Conservation (phyloP, 495 filamentous ascomycete species). For the Hypoxylon crocopeplum region DNA sequence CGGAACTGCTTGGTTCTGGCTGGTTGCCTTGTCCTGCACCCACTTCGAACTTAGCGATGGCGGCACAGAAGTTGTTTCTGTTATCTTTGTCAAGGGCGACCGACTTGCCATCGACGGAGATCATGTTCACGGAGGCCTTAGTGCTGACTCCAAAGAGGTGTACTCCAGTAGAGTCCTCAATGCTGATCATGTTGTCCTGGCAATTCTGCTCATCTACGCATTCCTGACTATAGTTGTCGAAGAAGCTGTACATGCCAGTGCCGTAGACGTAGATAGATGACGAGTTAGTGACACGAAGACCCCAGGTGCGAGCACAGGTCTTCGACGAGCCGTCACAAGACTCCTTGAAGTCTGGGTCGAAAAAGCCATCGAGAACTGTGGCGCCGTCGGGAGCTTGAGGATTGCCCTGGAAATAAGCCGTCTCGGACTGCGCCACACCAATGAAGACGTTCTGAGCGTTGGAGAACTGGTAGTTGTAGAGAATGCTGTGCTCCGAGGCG, state of each 20-base stretch:
- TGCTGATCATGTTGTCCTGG: conserved; percentile 85
- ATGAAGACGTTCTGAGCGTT: conserved; percentile 85
- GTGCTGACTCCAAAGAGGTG: conserved; percentile 83
- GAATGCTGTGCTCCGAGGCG: conserved; percentile 82
- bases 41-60: conserved; percentile 60
- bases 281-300: conserved; percentile 76
- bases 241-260: conserved; percentile 85
- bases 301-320: conserved; percentile 82
- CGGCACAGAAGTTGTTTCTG: conserved; percentile 76
- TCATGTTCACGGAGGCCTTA: conserved; percentile 86
- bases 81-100: conserved; percentile 69
- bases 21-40: conserved; percentile 9
- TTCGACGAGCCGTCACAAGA: conserved; percentile 66
- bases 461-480: conserved; percentile 87
- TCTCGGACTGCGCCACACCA: conserved; percentile 88
- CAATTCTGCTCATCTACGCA: conserved; percentile 79
- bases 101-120: conserved; percentile 65
- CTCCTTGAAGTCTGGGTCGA: conserved; percentile 76
- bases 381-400: conserved; percentile 75
- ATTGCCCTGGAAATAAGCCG: conserved; percentile 91
- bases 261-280: conserved; percentile 76
- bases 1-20: conserved; percentile 16
- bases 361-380: conserved; percentile 64
- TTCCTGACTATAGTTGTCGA: conserved; percentile 80
- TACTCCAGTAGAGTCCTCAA: conserved; percentile 70